Evolutionary conservation across 192 early-diverging fungal species (phyloP), one percentile per base, ranked within the genome.

Genomic region (Linnemannia zychae): DNA sequence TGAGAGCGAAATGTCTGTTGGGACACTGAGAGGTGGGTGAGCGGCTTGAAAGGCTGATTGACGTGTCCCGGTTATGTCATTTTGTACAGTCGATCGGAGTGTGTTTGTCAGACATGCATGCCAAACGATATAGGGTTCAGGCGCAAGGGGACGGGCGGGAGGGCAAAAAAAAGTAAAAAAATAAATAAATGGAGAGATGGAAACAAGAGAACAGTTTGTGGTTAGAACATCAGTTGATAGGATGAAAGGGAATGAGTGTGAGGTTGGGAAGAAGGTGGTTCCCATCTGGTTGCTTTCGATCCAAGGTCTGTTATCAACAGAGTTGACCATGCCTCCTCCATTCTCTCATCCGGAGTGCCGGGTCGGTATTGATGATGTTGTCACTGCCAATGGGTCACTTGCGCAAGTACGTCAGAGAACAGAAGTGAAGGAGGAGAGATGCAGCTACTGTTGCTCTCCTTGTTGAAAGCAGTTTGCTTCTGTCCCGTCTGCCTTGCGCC

Each of bases 1-100:
- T 60, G 93, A 92, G 37, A 92, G 73, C 11, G 95, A 95, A 34
- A 96, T 92, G 74, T 94, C 91, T 17, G 95, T 96, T 73, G 92
- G 85, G n/a, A 95, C 82, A 81, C 94, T 94, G 65, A 93, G 92
- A 40, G 94, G 94, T 16, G 95, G 95, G 75, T 94, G 88, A 37
- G 90, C 90, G 47, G 90, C 87, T 89, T 96, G 94, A 84, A 91
- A 96, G 34, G 91, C 95, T 93, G 57, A 47, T 44, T 50, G 53
- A 57, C 1, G 20, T 69, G 38, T 69, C 33, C 33, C 38, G 67
- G 67, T 40, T 38, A 38, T 69, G 33, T 69, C 67, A 69, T 69
- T 40, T 5, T 38, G 7, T 40, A 22, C 4, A n/a, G 34, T 36
- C 48, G 50, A 52, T 24, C n/a, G 48, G 48, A 73, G 40, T 71